Base-by-base conservation (phyloP, 1,139 yeast genomes). In the Kluyveromyces marxianus region DNA sequence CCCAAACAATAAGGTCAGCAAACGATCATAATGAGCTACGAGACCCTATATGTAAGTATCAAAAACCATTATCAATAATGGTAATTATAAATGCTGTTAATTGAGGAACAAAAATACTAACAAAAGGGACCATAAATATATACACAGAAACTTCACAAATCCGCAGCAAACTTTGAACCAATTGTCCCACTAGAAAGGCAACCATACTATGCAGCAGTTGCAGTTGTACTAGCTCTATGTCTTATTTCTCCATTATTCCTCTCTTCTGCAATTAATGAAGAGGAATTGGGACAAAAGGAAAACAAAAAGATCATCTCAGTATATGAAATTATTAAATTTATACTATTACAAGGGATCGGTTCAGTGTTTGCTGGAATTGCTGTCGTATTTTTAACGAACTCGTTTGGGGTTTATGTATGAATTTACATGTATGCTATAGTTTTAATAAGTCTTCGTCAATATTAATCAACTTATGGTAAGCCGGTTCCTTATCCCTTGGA, bases 341-440 rank as follows among this genome's bases (percentile, higher is more conserved):
- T 54, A 2, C 10, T 51, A 7, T 27, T 59, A 8, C 53, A 60
- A 42, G 44, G 48, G 6, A 36, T 54, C 25, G 64, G 59, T 4
- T 55, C 64, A 37, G 26, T 58, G 10, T 54, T 62, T 44, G 44
- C 52, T 37, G 65, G 62, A 7, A 36, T 59, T 25, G 58, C 59
- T 31, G 46, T 57, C 24, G 57, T 62, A 4, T 59, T 60, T 42
- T 38, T 57, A 31, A 51, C 63, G 29, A 53, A 62, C 41, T 59
- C 65, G 2, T 55, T 61, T 36, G 66, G 65, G 14, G 66, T 62
- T 2, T 62, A 62, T 39, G 58, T 59, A 28, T 61, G 47, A 47
- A 28, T 8, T 38, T 14, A 29, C 8, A 38, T 10, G n/a, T 6
- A 27, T 38, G 27, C 24, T 45, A 56, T 35, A 59, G 42, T 39